A percentile compares a stretch with the other conserved stretches of the same genome.
Conservation (phyloP, 108 stramenopile species). For the Phaeodactylum tricornutum region DNA sequence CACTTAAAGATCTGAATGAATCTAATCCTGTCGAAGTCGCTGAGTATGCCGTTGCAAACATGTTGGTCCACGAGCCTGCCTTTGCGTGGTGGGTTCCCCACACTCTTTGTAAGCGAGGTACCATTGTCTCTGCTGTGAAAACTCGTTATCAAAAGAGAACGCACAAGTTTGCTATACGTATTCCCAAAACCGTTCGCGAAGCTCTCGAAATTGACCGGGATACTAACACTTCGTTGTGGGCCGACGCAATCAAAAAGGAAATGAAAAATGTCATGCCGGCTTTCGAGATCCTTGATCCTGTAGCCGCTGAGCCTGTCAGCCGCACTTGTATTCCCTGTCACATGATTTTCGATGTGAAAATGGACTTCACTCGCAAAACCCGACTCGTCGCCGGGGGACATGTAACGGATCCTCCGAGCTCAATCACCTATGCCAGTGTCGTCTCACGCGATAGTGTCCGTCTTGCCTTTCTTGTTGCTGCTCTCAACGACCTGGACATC, state of each 20-base stretch:
- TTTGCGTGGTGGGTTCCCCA: constrained; percentile 39
- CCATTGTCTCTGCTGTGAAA: constrained; percentile 13
- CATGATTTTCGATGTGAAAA: constrained; percentile 34
- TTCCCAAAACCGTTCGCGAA: constrained; percentile 26
- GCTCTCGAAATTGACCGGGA: constrained; percentile 29
- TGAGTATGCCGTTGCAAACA: constrained; percentile 11
- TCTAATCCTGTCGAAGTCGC: constrained; percentile 15
- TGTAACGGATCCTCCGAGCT: constrained; percentile 3
- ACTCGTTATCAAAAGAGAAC: constrained; percentile 4
- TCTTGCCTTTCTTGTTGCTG: constrained; percentile 35
- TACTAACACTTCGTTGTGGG: constrained; percentile 21
- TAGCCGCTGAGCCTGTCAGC: too few relatives aligned
- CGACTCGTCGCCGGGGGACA: constrained; percentile 30
- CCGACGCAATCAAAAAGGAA: constrained; percentile 21
- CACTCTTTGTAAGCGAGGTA: constrained; percentile 10
- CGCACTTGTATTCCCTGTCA: constrained; percentile 26
- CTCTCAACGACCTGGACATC: constrained; percentile 29
- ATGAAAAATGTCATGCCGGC: constrained; percentile 8
- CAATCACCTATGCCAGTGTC: constrained; percentile 25
- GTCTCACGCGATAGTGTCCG: constrained; percentile 29
- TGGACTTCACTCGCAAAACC: constrained; percentile 28
- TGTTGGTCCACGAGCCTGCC: constrained; percentile 14
- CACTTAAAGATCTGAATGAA: constrained; percentile 16
- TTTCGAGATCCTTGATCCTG: too few relatives aligned
- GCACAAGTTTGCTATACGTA: constrained; percentile 37